These are phyloP conservation scores for Hortaea sp. DNA, from an alignment of 2,329 filamentous ascomycete species.

Conservation along the genomic window DNA sequence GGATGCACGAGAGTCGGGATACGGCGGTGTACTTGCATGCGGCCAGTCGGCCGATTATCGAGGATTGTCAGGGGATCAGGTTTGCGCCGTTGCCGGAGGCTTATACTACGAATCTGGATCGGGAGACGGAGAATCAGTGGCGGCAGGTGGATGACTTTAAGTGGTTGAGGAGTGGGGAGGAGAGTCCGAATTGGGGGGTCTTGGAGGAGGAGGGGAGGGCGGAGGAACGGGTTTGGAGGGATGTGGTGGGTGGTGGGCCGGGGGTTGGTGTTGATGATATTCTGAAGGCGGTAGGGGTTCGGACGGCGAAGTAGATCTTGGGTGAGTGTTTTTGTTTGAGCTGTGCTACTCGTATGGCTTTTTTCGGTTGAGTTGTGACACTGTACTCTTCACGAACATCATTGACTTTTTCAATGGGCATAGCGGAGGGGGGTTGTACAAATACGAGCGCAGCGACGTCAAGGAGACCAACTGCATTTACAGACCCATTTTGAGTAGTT, in stretches of 20 bases:
- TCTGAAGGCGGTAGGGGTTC: constrained; percentile 34
- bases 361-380: no score
- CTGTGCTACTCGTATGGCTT: no score
- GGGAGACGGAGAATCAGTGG: constrained; percentile 56
- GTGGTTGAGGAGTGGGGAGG: constrained; percentile 70
- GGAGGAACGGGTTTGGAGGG: constrained; percentile 49
- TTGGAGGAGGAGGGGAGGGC: constrained; percentile 44
- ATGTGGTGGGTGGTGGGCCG: constrained; percentile 54
- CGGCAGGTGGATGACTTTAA: constrained; percentile 94
- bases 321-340: no score
- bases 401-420: no score
- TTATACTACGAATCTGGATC: constrained; percentile 36
- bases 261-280: constrained; percentile 56
- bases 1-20: constrained; percentile 77
- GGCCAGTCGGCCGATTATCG: constrained; percentile 80
- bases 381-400: no score
- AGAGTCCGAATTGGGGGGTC: constrained; percentile 79
- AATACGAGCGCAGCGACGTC: no score
- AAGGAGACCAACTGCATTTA: no score
- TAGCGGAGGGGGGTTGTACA: no score
- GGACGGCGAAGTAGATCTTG: neutral
- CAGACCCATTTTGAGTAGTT: no score
- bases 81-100: constrained; percentile 65
- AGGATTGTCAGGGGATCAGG: constrained; percentile 67
- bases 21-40: constrained; percentile 79